Evolutionary conservation across 2,329 filamentous ascomycete species (phyloP).

Genomic region (Aspergillus eucalypticola): DNA sequence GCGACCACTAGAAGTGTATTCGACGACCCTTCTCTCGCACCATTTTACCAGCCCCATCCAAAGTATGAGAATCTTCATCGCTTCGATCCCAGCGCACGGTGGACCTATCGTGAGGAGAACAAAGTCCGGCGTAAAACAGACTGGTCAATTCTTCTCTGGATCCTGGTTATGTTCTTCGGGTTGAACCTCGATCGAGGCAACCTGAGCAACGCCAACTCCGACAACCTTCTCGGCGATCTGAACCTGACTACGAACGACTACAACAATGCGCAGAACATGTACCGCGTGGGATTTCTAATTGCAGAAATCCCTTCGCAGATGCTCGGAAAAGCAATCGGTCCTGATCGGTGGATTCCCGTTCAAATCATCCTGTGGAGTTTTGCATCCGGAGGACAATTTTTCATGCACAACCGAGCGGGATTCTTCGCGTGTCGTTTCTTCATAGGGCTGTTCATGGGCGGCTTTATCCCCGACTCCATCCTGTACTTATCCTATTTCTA

Average conservation of each 20-base stretch:
- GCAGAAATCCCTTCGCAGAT: slow-evolving; percentile 36
- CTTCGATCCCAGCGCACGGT: slow-evolving; percentile 34
- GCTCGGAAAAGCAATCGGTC: slow-evolving; percentile 31
- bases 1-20: slow-evolving; percentile 37
- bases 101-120: slow-evolving; percentile 31
- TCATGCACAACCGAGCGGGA: slow-evolving; percentile 31
- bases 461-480: slow-evolving; percentile 51
- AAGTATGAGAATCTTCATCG: slow-evolving; percentile 42
- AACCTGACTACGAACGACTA: slow-evolving; percentile 34
- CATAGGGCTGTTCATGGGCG: slow-evolving; percentile 52
- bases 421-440: slow-evolving; percentile 49
- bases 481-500: slow-evolving; percentile 45
- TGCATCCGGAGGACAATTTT: slow-evolving; percentile 27
- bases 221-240: slow-evolving; percentile 30
- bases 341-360: slow-evolving; percentile 32
- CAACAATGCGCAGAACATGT: slow-evolving; percentile 34
- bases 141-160: slow-evolving; percentile 36
- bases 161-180: slow-evolving; percentile 50
- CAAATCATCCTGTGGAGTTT: slow-evolving; percentile 33
- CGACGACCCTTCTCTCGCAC: slow-evolving; percentile 44
- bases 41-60: slow-evolving; percentile 31
- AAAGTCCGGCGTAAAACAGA: slow-evolving; percentile 32
- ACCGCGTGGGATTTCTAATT: slow-evolving; percentile 30
- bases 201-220: slow-evolving; percentile 27
- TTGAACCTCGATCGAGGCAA: slow-evolving; percentile 32